phyloP scores from a whole-genome alignment of 1,284 basidiomycete species.

The Singerocomus inundabilis region DNA sequence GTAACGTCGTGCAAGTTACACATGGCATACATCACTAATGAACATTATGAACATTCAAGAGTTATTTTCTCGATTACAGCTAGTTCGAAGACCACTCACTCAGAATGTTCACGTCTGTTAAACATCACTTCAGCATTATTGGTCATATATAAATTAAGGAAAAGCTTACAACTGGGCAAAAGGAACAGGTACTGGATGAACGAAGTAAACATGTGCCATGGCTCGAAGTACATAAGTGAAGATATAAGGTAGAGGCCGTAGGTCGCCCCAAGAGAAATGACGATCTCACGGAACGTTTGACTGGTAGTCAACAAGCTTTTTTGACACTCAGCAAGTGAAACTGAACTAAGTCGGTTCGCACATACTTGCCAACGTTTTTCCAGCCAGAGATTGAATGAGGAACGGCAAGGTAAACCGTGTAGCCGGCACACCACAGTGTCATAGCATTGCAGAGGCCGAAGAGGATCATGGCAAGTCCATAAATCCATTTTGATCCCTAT shows the following conservation, averaged over 20 bases:
- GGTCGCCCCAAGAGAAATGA: conserved; percentile 77
- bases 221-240: conserved; percentile 85
- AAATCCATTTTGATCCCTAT: conserved; percentile 81
- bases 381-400: conserved; percentile 73
- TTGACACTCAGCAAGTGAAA: conserved; percentile 15
- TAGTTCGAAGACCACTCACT: conserved; percentile 40
- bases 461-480: conserved; percentile 68
- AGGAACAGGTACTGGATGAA: conserved; percentile 85
- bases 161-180: conserved; percentile 63
- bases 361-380: conserved; percentile 65
- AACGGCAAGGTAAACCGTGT: conserved; percentile 82
- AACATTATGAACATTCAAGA: background rate
- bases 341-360: conserved; percentile 1
- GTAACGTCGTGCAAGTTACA: conserved; percentile 89
- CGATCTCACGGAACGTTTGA: conserved; percentile 76
- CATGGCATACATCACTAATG: conserved; percentile 82
- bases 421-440: conserved; percentile 85
- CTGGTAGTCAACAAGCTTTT: conserved; percentile 60
- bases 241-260: conserved; percentile 88
- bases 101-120: conserved; percentile 82
- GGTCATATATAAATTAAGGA: background rate
- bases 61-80: background rate
- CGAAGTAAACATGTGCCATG: conserved; percentile 93
- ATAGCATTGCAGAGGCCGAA: conserved; percentile 77
- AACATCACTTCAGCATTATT: conserved; percentile 12